Evolutionary conservation across 1,284 basidiomycete genomes (phyloP).

Genomic region (Apiotrichum siamense): DNA sequence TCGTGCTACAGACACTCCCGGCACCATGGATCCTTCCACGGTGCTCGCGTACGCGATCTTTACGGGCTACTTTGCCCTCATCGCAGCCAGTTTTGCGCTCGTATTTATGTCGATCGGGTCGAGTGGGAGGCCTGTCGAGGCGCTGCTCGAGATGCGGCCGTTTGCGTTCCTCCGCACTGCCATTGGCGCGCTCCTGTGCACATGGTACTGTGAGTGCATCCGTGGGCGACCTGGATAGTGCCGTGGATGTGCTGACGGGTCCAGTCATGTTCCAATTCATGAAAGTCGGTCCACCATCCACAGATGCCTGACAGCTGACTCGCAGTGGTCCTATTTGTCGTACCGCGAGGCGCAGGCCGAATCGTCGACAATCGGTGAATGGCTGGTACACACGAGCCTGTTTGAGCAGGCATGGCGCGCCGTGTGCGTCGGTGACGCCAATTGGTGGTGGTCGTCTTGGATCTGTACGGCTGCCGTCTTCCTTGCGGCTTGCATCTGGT

Average conservation of each 20-base stretch:
- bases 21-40: neutral
- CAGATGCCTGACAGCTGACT: neutral
- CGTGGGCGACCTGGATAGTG: constrained; percentile 43
- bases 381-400: constrained; percentile 58
- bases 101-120: constrained; percentile 45
- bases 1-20: neutral
- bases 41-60: constrained; percentile 50
- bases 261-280: constrained; percentile 49
- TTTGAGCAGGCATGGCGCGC: constrained; percentile 61
- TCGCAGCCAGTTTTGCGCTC: constrained; percentile 46
- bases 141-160: constrained; percentile 25
- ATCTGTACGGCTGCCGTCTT: constrained; percentile 63
- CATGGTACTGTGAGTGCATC: constrained; percentile 58
- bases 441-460: constrained; percentile 72
- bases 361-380: constrained; percentile 49
- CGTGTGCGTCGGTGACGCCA: constrained; percentile 51
- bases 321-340: constrained; percentile 56
- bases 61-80: constrained; percentile 52
- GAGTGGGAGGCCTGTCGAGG: constrained; percentile 7
- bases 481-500: constrained; percentile 58
- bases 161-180: constrained; percentile 38
- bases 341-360: constrained; percentile 42
- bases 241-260: too few relatives aligned
- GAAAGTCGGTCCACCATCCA: constrained; percentile 42
- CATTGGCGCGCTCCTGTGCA: constrained; percentile 42